phyloP scores from a whole-genome alignment of 2,329 filamentous ascomycete species.

The Cordyceps fumosorosea region DNA sequence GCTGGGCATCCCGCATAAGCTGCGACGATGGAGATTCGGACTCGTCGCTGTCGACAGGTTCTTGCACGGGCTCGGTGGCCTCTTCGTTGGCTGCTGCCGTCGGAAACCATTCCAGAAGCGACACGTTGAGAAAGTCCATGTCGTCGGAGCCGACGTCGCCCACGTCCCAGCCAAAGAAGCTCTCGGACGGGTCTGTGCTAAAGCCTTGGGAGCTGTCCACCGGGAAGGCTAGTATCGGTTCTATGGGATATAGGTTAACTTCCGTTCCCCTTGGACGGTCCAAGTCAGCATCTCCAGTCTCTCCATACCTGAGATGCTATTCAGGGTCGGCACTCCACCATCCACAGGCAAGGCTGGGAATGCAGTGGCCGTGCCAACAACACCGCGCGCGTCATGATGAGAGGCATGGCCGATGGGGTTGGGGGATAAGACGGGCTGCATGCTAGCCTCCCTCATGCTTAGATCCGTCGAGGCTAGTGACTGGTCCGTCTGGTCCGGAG shows the following conservation, averaged over 20 bases:
- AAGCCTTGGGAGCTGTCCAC: not conserved
- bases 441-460: not conserved
- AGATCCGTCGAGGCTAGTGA: not conserved
- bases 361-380: not conserved
- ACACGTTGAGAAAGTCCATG: not conserved
- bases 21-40: not conserved
- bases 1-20: slow-evolving; percentile 7
- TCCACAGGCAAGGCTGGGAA: not conserved
- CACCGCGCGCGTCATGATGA: not conserved
- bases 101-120: not conserved
- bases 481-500: not conserved
- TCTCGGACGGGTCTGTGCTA: slow-evolving; percentile 3
- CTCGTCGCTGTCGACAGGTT: not conserved
- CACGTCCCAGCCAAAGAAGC: slow-evolving; percentile 11
- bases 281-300: not conserved
- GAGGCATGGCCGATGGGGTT: not conserved
- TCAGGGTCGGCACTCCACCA: not conserved
- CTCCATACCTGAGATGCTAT: not conserved
- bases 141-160: not conserved
- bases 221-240: not conserved
- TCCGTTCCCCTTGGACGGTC: not conserved
- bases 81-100: not conserved
- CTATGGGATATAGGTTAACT: not conserved
- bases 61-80: not conserved
- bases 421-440: not conserved